phyloP scores from a whole-genome alignment of 768 basidiomycete genomes.

The Tricholoma flavovirens region DNA sequence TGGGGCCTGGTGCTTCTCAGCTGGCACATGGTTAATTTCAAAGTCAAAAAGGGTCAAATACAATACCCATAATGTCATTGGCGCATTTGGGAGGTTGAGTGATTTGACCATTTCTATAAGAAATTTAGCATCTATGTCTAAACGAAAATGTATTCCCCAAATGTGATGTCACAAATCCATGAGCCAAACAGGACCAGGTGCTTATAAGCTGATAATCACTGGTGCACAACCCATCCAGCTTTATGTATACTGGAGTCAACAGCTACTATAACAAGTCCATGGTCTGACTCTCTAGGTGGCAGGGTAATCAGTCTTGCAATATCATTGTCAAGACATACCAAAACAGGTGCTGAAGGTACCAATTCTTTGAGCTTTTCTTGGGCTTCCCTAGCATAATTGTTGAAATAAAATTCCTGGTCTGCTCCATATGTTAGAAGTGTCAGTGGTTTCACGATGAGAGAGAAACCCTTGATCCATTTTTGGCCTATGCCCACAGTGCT shows the following conservation, averaged over 20 bases:
- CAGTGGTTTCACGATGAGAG: conserved; percentile 20
- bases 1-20: conserved; percentile 20
- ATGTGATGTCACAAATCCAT: conserved; percentile 22
- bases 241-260: conserved; percentile 26
- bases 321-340: conserved; percentile 28
- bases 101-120: conserved; percentile 31
- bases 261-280: conserved; percentile 27
- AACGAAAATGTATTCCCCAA: conserved; percentile 25
- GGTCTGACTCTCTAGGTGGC: conserved; percentile 8
- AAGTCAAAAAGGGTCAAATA: conserved; percentile 33
- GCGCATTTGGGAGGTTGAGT: conserved; percentile 30
- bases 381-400: conserved; percentile 16
- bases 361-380: conserved; percentile 20
- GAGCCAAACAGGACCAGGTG: conserved; percentile 35
- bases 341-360: conserved; percentile 19
- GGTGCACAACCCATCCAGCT: conserved; percentile 30
- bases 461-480: conserved; percentile 20
- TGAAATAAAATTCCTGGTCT: conserved; percentile 21
- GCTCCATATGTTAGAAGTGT: conserved; percentile 9
- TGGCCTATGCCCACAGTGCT: conserved; percentile 16
- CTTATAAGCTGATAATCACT: conserved; percentile 33
- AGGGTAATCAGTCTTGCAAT: conserved; percentile 2
- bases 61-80: conserved; percentile 32
- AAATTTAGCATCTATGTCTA: conserved; percentile 31
- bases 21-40: conserved; percentile 29